Percentiles rank a stretch among this genome's conserved stretches.
phyloP scores from a whole-genome alignment of 768 basidiomycete genomes.

The Phylloporus sp. region DNA sequence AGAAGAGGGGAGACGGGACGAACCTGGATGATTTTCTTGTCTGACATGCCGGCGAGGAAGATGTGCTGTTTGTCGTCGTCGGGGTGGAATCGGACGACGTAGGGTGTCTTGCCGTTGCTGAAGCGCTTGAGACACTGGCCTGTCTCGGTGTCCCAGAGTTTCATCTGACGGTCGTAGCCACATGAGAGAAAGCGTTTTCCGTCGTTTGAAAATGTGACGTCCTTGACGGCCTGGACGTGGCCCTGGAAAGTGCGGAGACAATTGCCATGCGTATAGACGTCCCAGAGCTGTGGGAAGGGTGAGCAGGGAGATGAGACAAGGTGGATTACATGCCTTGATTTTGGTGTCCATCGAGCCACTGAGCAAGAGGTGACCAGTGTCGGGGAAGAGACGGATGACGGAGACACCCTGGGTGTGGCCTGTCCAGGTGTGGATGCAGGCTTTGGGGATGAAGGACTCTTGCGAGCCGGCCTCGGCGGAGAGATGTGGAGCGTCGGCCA shows the following conservation, averaged over 20 bases:
- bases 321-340: slow-evolving; percentile 65
- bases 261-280: slow-evolving; percentile 94
- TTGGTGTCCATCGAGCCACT: slow-evolving; percentile 98
- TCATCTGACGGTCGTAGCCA: slow-evolving; percentile 95
- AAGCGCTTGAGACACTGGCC: slow-evolving; percentile 96
- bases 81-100: slow-evolving; percentile 93
- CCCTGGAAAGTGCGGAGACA: slow-evolving; percentile 97
- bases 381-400: slow-evolving; percentile 88
- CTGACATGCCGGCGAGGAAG: slow-evolving; percentile 97
- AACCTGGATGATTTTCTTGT: slow-evolving; percentile 99
- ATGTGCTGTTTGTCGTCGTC: slow-evolving; percentile 94
- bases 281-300: slow-evolving; percentile 74
- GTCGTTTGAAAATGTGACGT: slow-evolving; percentile 92
- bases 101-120: slow-evolving; percentile 95
- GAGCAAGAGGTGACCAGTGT: slow-evolving; percentile 87
- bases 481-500: slow-evolving; percentile 83
- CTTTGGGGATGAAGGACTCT: slow-evolving; percentile 92
- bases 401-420: slow-evolving; percentile 96
- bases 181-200: slow-evolving; percentile 88
- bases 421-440: slow-evolving; percentile 96
- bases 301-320: not conserved
- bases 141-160: slow-evolving; percentile 99
- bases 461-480: slow-evolving; percentile 74
- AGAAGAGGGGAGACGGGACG: slow-evolving; percentile 14
- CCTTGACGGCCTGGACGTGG: slow-evolving; percentile 94